Percentiles rank a stretch among this genome's conserved stretches.
Evolutionary conservation across 306 rosid species (phyloP).

Genomic region (Pterocarpus santalinus): DNA sequence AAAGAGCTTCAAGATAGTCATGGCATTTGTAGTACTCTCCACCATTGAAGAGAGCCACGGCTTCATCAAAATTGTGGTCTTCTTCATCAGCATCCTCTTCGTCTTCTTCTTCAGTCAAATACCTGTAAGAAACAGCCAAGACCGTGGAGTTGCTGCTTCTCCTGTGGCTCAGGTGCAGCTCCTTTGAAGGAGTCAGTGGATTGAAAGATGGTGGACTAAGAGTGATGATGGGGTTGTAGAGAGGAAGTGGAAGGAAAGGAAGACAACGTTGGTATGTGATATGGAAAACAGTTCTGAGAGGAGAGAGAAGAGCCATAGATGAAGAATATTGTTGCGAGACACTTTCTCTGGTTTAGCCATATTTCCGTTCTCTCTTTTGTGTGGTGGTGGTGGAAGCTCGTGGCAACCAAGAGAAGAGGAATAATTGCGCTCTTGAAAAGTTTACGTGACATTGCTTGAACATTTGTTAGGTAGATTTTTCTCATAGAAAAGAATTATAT

Average conservation of each 20-base stretch:
- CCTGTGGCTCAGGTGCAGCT: constrained; percentile 20
- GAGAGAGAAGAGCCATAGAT: constrained; percentile 58
- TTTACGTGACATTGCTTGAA: not conserved
- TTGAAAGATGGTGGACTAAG: constrained; percentile 37
- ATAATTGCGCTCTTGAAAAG: constrained; percentile 35
- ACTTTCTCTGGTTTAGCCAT: constrained; percentile 36
- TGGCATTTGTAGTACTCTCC: constrained; percentile 86
- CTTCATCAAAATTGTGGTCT: constrained; percentile 67
- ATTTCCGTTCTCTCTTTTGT: constrained; percentile 45
- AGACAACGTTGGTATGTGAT: constrained; percentile 39
- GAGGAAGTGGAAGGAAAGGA: constrained; percentile 36
- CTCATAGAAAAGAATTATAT: not conserved
- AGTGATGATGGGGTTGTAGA: constrained; percentile 38
- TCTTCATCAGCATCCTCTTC: constrained; percentile 37
- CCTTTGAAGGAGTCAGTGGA: constrained; percentile 32
- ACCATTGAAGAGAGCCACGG: constrained; percentile 67
- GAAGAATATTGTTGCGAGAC: constrained; percentile 45
- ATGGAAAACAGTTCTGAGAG: constrained; percentile 41
- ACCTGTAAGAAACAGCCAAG: constrained; percentile 44
- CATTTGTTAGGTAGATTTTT: not conserved
- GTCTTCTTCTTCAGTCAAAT: constrained; percentile 49
- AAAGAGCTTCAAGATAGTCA: constrained; percentile 80
- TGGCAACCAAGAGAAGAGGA: constrained; percentile 31
- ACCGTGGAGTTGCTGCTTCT: constrained; percentile 36
- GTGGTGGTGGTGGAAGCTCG: constrained; percentile 53